Evolutionary conservation across 1,284 basidiomycete species (phyloP).

Genomic region (Rhodotorula sp.): DNA sequence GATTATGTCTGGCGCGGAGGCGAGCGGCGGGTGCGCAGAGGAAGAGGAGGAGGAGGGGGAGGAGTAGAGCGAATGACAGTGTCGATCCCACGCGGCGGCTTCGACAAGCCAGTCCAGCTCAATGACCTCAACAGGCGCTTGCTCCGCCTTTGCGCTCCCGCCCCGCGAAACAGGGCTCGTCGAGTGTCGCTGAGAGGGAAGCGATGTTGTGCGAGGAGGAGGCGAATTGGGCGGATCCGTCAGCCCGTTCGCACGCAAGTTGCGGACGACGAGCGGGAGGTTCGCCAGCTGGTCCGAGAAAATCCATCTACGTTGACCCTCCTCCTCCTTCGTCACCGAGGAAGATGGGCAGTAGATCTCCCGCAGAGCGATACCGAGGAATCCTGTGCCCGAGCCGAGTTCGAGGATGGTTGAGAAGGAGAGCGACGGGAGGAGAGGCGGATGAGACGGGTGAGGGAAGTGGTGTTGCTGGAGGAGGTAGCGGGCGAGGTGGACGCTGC

Average conservation of each 20-base stretch:
- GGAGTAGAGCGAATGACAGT: neutral
- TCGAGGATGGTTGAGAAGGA: conserved; percentile 34
- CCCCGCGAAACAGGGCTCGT: too few relatives aligned
- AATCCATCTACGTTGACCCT: conserved; percentile 24
- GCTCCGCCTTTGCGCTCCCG: neutral
- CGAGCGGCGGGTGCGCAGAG: neutral
- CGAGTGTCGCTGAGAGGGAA: too few relatives aligned
- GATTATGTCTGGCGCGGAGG: conserved; percentile 9
- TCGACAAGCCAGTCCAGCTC: conserved; percentile 11
- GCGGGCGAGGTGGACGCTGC: conserved; percentile 28
- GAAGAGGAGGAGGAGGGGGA: neutral
- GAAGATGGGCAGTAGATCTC: conserved; percentile 12
- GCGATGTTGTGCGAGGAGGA: neutral
- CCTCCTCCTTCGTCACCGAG: neutral
- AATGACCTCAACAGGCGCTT: neutral
- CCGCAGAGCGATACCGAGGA: conserved; percentile 33
- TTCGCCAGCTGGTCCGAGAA: conserved; percentile 36
- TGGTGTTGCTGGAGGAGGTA: conserved; percentile 20
- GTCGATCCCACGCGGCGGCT: neutral
- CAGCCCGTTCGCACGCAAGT: conserved; percentile 22
- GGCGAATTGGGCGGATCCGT: too few relatives aligned
- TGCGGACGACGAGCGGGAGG: conserved; percentile 29
- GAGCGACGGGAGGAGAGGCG: conserved; percentile 10
- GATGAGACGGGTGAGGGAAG: conserved; percentile 21
- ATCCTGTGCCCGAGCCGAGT: conserved; percentile 40